phyloP scores from a whole-genome alignment of 2,329 filamentous ascomycete genomes.

The Penicillium sp. region DNA sequence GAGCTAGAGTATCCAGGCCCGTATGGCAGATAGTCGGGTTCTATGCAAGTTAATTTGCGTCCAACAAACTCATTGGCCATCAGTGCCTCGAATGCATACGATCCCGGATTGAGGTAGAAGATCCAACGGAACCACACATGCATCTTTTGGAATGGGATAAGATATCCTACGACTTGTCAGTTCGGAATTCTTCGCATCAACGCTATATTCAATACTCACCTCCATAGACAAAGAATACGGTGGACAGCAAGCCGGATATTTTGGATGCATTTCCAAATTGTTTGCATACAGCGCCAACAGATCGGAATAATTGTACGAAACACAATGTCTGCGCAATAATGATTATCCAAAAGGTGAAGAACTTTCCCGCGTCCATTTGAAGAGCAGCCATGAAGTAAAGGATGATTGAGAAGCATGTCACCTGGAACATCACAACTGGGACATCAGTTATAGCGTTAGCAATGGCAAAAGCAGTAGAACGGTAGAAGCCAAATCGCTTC shows the following conservation, averaged over 20 bases:
- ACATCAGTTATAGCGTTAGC: conserved; percentile 56
- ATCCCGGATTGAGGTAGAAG: conserved; percentile 61
- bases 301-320: conserved; percentile 51
- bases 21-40: conserved; percentile 47
- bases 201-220: conserved; percentile 14
- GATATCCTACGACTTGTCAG: conserved; percentile 45
- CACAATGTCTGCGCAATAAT: conserved; percentile 50
- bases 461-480: conserved; percentile 56
- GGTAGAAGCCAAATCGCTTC: conserved; percentile 66
- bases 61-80: conserved; percentile 67
- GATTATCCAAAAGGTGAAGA: conserved; percentile 57
- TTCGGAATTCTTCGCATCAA: background rate
- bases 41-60: conserved; percentile 51
- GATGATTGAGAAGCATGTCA: conserved; percentile 56
- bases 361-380: conserved; percentile 53
- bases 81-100: conserved; percentile 66
- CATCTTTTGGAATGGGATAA: conserved; percentile 59
- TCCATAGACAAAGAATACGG: conserved; percentile 52
- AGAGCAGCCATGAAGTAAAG: conserved; percentile 60
- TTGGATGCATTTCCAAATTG: conserved; percentile 46
- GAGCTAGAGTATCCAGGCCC: conserved; percentile 39
- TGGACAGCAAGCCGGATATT: conserved; percentile 44
- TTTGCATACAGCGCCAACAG: conserved; percentile 46
- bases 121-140: conserved; percentile 62
- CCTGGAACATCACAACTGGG: conserved; percentile 55